Evolutionary conservation across 139 green algal genomes (phyloP).

Genomic region (Ulvella scutata): DNA sequence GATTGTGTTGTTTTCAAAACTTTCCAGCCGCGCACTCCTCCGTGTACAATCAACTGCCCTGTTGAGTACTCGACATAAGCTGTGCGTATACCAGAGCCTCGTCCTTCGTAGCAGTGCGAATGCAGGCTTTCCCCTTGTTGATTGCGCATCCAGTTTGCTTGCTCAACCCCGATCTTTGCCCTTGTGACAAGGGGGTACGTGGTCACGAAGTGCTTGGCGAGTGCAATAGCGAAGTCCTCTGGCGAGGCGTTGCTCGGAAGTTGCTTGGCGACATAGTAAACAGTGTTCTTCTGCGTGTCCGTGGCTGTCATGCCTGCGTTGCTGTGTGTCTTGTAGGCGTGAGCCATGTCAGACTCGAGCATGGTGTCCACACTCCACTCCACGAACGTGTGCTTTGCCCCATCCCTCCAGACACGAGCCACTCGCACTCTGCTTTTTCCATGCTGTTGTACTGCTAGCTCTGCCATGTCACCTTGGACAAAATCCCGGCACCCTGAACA

Average conservation of each 20-base stretch:
- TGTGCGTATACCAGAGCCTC: conserved; percentile 45
- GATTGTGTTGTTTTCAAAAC: conserved; percentile 87
- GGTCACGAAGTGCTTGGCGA: conserved; percentile 72
- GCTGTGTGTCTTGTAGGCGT: conserved; percentile 43
- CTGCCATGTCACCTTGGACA: neutral
- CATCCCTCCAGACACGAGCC: conserved; percentile 58
- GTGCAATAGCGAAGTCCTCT: conserved; percentile 74
- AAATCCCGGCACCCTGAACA: no score
- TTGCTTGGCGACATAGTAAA: conserved; percentile 71
- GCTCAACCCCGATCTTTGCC: conserved; percentile 68
- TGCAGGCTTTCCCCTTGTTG: conserved; percentile 36
- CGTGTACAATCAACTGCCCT: conserved; percentile 29
- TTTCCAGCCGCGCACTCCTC: conserved; percentile 39
- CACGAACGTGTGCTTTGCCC: conserved; percentile 53
- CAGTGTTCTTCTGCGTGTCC: conserved; percentile 87
- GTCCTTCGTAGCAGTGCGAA: conserved; percentile 49
- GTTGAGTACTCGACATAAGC: conserved; percentile 31
- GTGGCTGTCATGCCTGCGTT: conserved; percentile 84
- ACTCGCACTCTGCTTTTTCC: conserved; percentile 68
- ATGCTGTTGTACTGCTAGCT: conserved; percentile 60
- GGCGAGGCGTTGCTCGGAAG: conserved; percentile 34
- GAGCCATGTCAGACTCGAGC: conserved; percentile 71
- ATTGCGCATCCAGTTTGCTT: conserved; percentile 67
- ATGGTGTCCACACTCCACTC: conserved; percentile 70
- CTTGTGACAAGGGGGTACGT: conserved; percentile 71